Evolutionary conservation across 441 rosid species (phyloP), one percentile per base, ranked within the genome.

Genomic region (Mallotus japonicus): DNA sequence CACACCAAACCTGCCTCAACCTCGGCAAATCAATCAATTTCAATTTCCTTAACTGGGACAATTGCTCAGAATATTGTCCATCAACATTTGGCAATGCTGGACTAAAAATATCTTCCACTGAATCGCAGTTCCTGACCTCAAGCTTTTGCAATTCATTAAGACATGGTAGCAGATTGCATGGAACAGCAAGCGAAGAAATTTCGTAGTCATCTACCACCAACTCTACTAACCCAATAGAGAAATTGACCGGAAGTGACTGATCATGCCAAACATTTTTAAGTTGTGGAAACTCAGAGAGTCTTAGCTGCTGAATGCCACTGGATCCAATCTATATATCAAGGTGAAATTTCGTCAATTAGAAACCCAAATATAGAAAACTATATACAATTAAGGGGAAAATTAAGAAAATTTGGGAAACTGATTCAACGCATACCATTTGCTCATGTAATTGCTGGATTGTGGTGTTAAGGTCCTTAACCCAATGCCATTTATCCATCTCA

Each of bases 161-260:
- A 57, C 12, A 32, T 8, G 34, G 51, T 15, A 67, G 16, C 1
- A 62, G 22, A 20, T 63, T 46, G 22, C 69, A 68, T 1, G 76
- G 51, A 20, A 73, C 3, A 72, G 19, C 11, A 32, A 0, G 57
- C 28, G 34, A 22, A 53, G 19, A 55, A 60, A 24, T 24, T 37
- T 44, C 20, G 17, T 16, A 58, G 5, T 62, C 16, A 15, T 77
- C 80, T n/a, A 73, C 63, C 8, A 47, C 76, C 47, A 77, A 57
- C 6, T 15, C 11, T 16, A 9, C 15, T 59, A 73, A 62, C 47
- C 49, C 1, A 2, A 11, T 15, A 28, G 61, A 68, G 44, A 47
- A 44, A 16, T 66, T 46, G 19, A 50, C 37, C 9, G 58, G 73
- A 16, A 76, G 24, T 2, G 28, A 24, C 71, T 58, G 51, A n/a